Conservation (phyloP, 108 stramenopile genomes). For the Skeletonema menzelii region DNA sequence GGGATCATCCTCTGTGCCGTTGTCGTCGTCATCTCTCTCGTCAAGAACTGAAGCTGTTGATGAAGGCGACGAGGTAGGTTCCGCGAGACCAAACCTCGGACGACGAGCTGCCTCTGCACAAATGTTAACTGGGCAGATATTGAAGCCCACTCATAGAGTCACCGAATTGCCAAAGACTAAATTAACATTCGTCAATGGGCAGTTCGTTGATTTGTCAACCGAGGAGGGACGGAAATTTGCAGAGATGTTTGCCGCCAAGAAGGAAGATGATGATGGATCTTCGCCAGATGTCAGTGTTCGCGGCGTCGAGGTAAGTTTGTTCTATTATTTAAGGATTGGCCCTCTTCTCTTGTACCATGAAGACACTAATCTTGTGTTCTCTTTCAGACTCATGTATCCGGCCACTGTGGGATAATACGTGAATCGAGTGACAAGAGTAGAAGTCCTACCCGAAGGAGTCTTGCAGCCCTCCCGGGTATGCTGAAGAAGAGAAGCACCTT, state of each 20-base stretch:
- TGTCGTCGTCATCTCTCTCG: not conserved
- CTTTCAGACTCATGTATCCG: not conserved
- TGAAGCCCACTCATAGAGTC: not conserved
- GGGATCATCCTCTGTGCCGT: not conserved
- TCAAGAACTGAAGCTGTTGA: not conserved
- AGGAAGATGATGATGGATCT: not conserved
- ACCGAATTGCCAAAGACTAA: conserved; percentile 10
- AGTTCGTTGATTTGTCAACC: conserved; percentile 34
- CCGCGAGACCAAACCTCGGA: not conserved
- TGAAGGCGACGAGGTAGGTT: not conserved
- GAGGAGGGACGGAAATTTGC: conserved; percentile 26
- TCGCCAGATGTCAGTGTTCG: not conserved
- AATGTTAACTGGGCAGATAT: not conserved
- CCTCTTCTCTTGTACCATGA: not conserved
- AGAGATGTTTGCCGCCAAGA: not conserved
- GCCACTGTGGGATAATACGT: conserved; percentile 9
- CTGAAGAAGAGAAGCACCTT: not conserved
- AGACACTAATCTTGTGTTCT: not conserved
- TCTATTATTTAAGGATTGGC: conserved; percentile 1
- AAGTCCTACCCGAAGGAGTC: not conserved
- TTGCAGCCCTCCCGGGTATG: not conserved
- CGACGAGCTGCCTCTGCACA: not conserved
- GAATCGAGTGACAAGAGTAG: not conserved
- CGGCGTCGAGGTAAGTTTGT: conserved; percentile 10
- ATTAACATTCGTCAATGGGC: conserved; percentile 40